Evolutionary conservation across 192 early-diverging fungal genomes (phyloP).

Genomic region (Anaeromyces robustus): DNA sequence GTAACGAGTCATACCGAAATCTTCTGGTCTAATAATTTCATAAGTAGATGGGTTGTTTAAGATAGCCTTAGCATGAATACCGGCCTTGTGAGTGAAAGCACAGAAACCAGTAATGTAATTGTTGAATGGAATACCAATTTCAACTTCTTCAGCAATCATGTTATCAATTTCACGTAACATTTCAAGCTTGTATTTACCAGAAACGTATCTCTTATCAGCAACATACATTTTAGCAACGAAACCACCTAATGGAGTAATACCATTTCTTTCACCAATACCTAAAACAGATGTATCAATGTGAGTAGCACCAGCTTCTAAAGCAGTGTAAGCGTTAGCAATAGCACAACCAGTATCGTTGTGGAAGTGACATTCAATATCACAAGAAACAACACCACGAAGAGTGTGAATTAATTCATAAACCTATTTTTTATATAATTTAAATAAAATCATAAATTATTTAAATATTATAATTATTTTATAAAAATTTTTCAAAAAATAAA

Average conservation of each 20-base stretch:
- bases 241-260: no score
- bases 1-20: constrained; percentile 93
- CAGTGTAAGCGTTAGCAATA: no score
- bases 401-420: constrained; percentile 92
- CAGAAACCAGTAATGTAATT: constrained; percentile 99
- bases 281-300: no score
- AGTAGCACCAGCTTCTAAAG: no score
- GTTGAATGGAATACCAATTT: constrained; percentile 95
- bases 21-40: constrained; percentile 94
- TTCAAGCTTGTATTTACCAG: constrained; percentile 83
- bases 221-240: constrained; percentile 93
- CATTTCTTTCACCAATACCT: constrained; percentile 97
- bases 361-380: no score
- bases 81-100: constrained; percentile 98
- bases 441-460: no score
- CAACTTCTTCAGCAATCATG: constrained; percentile 85
- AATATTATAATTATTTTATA: no score
- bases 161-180: constrained; percentile 91
- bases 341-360: no score
- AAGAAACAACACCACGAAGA: constrained; percentile 83
- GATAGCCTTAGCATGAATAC: constrained; percentile 99
- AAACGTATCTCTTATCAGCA: constrained; percentile 79
- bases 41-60: constrained; percentile 97
- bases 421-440: no score
- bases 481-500: no score